These are phyloP conservation scores for Cladosporium sp. DNA, from an alignment of 2,329 filamentous ascomycete genomes.

Conservation along the genomic window DNA sequence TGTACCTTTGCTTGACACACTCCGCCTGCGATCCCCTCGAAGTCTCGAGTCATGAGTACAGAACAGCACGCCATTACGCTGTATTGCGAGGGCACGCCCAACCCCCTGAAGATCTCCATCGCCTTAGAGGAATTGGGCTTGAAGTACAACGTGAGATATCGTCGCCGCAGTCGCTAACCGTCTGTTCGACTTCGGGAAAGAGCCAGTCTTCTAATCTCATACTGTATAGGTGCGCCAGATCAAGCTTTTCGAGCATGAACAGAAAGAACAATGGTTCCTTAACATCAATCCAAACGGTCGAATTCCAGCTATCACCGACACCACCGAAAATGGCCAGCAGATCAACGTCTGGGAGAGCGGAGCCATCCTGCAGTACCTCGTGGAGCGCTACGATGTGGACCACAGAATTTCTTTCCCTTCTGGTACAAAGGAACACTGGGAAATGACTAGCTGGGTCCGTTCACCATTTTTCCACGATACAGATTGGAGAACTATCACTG, in stretches of 20 bases:
- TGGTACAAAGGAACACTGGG: constrained; percentile 70
- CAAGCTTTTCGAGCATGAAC: constrained; percentile 68
- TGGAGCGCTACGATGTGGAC: constrained; percentile 66
- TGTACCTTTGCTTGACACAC: too few relatives aligned
- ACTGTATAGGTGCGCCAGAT: constrained; percentile 73
- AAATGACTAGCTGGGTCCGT: constrained; percentile 67
- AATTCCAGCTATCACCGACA: constrained; percentile 83
- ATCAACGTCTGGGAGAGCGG: constrained; percentile 81
- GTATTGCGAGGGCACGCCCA: too few relatives aligned
- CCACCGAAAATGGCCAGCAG: constrained; percentile 64
- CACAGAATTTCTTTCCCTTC: constrained; percentile 76
- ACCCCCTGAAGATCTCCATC: too few relatives aligned
- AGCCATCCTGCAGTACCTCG: constrained; percentile 78
- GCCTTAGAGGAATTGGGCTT: too few relatives aligned
- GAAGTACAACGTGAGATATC: background rate
- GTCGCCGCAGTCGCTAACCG: background rate
- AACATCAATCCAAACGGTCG: constrained; percentile 91
- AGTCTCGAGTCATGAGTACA: too few relatives aligned
- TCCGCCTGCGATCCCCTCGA: too few relatives aligned
- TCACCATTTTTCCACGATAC: constrained; percentile 33
- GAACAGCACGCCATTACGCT: too few relatives aligned
- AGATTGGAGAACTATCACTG: background rate
- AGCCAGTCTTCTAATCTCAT: constrained; percentile 37
- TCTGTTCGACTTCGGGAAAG: background rate
- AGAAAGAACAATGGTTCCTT: constrained; percentile 84